Evolutionary conservation across 768 basidiomycete species (phyloP), one percentile per base, ranked within the genome.

Genomic region (Tulasnella sp.): DNA sequence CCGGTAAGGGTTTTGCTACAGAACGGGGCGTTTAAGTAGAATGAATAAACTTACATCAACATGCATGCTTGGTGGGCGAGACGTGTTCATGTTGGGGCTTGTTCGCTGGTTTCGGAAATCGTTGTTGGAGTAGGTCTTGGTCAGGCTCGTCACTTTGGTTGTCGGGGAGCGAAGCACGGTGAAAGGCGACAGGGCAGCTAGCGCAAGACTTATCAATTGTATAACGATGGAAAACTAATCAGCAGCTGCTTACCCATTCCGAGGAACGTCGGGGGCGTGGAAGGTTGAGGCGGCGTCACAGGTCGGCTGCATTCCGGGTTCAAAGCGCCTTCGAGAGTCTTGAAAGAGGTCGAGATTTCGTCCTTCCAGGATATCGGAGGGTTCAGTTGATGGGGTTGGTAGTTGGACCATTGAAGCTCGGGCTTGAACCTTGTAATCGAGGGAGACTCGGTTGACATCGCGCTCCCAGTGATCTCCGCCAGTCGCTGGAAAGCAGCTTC

Each of bases 11-110:
- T 76, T 70, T n/a, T 3, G 67, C 68, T 8, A 15, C 25, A n/a
- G 3, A 38, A 22, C 9, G 19, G 34, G n/a, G n/a, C n/a, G n/a
- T n/a, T n/a, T n/a, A n/a, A 36, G 39, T 8, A 3, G 31, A n/a
- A 49, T 14, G 37, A 19, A 45, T 72, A 36, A 34, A 31, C 89
- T 82, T 83, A 90, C 89, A 81, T 90, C 89, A 74, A 90, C 93
- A 83, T 95, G 93, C 85, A 89, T 90, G 82, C 93, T 94, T 12
- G 93, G 93, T 67, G 94, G 85, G 80, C 93, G 86, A 83, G 93
- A 94, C 75, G 93, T 94, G 80, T 94, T 95, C 81, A 93, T 88
- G 79, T 91, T 87, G 39, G 91, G 87, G 54, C 85, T 83, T 82
- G 90, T 89, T 70, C 93, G 85, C 79, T 93, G 84, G 80, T 91